These are phyloP conservation scores for Huntiella abstrusa DNA, from an alignment of 2,329 filamentous ascomycete species.

Conservation along the genomic window DNA sequence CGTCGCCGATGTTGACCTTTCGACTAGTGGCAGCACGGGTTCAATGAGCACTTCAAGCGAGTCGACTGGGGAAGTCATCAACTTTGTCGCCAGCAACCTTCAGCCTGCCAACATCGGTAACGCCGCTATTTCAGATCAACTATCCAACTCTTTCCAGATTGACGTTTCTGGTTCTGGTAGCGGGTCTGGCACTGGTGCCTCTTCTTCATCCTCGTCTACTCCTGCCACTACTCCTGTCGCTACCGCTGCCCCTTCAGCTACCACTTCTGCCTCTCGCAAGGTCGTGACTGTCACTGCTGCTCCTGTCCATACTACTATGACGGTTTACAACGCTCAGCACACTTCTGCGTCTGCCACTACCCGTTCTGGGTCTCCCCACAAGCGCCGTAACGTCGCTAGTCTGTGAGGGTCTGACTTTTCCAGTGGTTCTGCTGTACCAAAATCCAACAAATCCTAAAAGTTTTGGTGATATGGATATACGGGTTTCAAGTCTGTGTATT, in stretches of 20 bases:
- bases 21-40: neutral
- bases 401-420: neutral
- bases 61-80: neutral
- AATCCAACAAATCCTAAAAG: no score
- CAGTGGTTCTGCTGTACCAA: slow-evolving; percentile 4
- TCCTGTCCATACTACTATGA: slow-evolving; percentile 21
- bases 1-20: slow-evolving; percentile 23
- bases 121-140: slow-evolving; percentile 27
- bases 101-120: slow-evolving; percentile 21
- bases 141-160: slow-evolving; percentile 27
- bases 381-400: neutral
- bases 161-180: slow-evolving; percentile 12
- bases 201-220: neutral
- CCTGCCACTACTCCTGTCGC: slow-evolving; percentile 9
- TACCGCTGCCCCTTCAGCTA: neutral
- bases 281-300: slow-evolving; percentile 13
- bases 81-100: slow-evolving; percentile 1
- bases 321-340: slow-evolving; percentile 12
- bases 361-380: slow-evolving; percentile 4
- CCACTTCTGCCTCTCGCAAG: neutral
- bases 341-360: slow-evolving; percentile 4
- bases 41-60: slow-evolving; percentile 13
- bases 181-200: neutral
- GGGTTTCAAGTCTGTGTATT: no score
- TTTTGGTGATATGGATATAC: no score